These are phyloP conservation scores for Picea mariana DNA, from an alignment of 83 land plant species.

Conservation along the genomic window DNA sequence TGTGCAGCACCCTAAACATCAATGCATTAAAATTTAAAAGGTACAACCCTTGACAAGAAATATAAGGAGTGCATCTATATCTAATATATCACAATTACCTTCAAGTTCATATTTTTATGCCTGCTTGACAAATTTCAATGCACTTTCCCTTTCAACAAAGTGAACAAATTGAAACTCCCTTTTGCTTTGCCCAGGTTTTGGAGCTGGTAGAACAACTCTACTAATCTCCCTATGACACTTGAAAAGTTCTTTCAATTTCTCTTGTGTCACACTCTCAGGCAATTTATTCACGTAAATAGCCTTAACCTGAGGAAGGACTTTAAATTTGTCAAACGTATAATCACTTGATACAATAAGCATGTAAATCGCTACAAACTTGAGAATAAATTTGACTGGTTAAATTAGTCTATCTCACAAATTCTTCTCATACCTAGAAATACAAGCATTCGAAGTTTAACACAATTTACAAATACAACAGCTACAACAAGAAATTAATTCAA, in stretches of 20 bases:
- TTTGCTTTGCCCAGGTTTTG: conserved; percentile 72
- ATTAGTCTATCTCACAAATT: too few relatives aligned
- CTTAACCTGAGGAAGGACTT: conserved; percentile 53
- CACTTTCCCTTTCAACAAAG: conserved; percentile 61
- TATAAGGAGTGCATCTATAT: neutral
- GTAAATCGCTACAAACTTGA: too few relatives aligned
- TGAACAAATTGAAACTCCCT: conserved; percentile 85
- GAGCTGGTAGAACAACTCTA: conserved; percentile 78
- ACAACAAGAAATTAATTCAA: too few relatives aligned
- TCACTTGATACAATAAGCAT: too few relatives aligned
- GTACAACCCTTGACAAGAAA: neutral
- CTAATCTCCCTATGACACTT: conserved; percentile 81
- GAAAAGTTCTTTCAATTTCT: conserved; percentile 60
- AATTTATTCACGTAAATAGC: conserved; percentile 80
- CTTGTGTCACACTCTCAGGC: conserved; percentile 69
- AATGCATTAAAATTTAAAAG: too few relatives aligned
- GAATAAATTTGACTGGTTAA: too few relatives aligned
- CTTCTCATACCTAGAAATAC: too few relatives aligned
- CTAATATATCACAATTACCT: conserved; percentile 30
- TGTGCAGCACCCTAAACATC: too few relatives aligned
- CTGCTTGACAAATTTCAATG: conserved; percentile 66
- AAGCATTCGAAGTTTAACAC: too few relatives aligned
- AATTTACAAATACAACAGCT: too few relatives aligned
- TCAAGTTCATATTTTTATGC: conserved; percentile 73
- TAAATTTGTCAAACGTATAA: too few relatives aligned